phyloP scores from a whole-genome alignment of 371 early-diverging fungal genomes.

The Chytridiales sp. region DNA sequence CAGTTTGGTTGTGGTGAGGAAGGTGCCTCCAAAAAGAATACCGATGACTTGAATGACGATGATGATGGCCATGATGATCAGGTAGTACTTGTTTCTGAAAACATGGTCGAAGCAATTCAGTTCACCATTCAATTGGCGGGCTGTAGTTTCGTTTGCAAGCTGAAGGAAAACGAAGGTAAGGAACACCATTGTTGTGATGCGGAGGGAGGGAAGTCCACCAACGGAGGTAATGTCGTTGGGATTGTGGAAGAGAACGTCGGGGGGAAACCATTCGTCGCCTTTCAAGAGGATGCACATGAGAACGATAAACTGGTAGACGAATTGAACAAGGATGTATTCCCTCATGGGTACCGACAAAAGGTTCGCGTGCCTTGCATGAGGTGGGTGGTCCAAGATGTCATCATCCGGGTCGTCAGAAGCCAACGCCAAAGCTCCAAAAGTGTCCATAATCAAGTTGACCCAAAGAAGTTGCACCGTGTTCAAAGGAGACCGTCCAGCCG shows the following conservation, averaged over 20 bases:
- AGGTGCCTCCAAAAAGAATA: slow-evolving; percentile 77
- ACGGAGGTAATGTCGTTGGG: slow-evolving; percentile 1
- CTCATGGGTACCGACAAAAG: slow-evolving; percentile 80
- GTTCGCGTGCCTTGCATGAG: slow-evolving; percentile 56
- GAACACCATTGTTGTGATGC: slow-evolving; percentile 84
- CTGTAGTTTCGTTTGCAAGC: slow-evolving; percentile 73
- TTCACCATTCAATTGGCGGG: slow-evolving; percentile 48
- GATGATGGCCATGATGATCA: slow-evolving; percentile 70
- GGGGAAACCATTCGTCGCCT: slow-evolving; percentile 26
- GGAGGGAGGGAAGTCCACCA: slow-evolving; percentile 27
- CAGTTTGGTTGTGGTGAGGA: slow-evolving; percentile 76
- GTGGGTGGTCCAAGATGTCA: slow-evolving; percentile 78
- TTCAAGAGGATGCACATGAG: slow-evolving; percentile 40
- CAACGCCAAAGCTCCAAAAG: slow-evolving; percentile 80
- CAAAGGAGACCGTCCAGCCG: slow-evolving; percentile 45
- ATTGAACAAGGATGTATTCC: slow-evolving; percentile 87
- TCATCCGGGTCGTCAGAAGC: slow-evolving; percentile 84
- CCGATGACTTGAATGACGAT: slow-evolving; percentile 75
- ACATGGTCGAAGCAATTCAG: slow-evolving; percentile 84
- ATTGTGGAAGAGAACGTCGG: slow-evolving; percentile 15
- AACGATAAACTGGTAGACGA: slow-evolving; percentile 70
- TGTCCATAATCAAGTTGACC: slow-evolving; percentile 90
- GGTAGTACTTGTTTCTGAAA: slow-evolving; percentile 74
- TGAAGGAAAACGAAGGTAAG: slow-evolving; percentile 93
- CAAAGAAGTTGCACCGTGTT: slow-evolving; percentile 64